A percentile compares a stretch with the other conserved stretches of the same genome.
Conservation (phyloP, 139 green algal genomes). For the Coelastrella sp. region DNA sequence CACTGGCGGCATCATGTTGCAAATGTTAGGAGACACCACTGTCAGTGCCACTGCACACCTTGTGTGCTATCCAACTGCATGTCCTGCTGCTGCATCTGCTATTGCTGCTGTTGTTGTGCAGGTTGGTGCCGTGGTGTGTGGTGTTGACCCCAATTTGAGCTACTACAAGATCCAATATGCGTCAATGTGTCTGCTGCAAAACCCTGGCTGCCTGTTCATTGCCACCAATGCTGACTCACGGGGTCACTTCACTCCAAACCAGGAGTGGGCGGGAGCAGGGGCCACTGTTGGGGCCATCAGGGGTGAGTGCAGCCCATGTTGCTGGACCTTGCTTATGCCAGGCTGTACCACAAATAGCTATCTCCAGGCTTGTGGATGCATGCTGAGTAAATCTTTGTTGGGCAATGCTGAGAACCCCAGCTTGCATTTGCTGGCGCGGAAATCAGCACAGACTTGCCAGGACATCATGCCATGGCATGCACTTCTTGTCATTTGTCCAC, state of each 20-base stretch:
- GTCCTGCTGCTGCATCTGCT: background rate
- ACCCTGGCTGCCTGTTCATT: constrained; percentile 95
- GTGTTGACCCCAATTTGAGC: constrained; percentile 36
- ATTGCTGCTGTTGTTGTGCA: constrained; percentile 7
- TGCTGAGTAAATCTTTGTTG: background rate
- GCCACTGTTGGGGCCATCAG: constrained; percentile 93
- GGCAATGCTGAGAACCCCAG: no score
- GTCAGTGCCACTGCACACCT: background rate
- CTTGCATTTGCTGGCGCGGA: no score
- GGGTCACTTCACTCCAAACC: constrained; percentile 93
- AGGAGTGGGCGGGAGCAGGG: constrained; percentile 96
- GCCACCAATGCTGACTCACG: constrained; percentile 96
- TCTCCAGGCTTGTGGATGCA: background rate
- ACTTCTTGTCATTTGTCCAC: no score
- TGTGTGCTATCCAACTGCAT: background rate
- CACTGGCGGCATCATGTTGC: background rate
- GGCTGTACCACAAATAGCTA: background rate
- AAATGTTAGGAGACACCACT: background rate
- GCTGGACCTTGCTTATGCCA: background rate
- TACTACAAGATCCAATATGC: constrained; percentile 81
- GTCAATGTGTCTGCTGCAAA: constrained; percentile 91
- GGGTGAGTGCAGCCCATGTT: constrained; percentile 24
- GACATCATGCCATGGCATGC: background rate
- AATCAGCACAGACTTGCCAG: no score
- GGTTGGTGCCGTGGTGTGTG: constrained; percentile 46